Evolutionary conservation across 495 filamentous ascomycete genomes (phyloP).

Genomic region (Usnea hakonensis): DNA sequence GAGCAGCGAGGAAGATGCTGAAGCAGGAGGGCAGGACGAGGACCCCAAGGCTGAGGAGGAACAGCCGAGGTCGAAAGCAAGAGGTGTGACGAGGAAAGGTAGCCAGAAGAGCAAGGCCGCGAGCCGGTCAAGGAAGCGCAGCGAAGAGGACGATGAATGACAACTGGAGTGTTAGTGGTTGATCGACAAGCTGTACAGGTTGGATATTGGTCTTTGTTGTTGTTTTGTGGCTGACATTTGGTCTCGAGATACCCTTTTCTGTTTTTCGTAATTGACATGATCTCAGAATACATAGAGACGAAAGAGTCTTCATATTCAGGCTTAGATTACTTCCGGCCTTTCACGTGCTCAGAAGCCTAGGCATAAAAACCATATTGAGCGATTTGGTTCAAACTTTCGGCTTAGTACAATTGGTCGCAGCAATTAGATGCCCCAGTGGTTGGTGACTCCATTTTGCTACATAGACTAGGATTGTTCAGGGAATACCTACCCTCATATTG

Average conservation of each 20-base stretch:
- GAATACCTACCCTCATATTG: background rate
- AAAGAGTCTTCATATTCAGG: background rate
- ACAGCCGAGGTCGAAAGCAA: slow-evolving; percentile 12
- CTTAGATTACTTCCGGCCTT: background rate
- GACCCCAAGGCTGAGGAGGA: slow-evolving; percentile 15
- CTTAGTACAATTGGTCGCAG: slow-evolving; percentile 14
- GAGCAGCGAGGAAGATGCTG: slow-evolving; percentile 9
- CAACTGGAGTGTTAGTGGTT: background rate
- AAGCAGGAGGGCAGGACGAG: slow-evolving; percentile 19
- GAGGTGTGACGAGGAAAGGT: slow-evolving; percentile 9
- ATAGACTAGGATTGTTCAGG: background rate
- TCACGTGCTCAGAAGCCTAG: background rate
- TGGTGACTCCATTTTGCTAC: background rate
- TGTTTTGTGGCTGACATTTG: background rate
- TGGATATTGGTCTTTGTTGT: background rate
- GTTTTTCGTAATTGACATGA: background rate
- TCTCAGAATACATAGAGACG: background rate
- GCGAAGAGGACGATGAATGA: slow-evolving; percentile 21
- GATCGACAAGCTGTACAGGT: background rate
- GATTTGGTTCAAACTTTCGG: background rate
- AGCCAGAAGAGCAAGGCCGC: slow-evolving; percentile 20
- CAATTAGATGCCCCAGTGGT: slow-evolving; percentile 5
- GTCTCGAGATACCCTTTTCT: slow-evolving; percentile 11
- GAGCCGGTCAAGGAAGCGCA: slow-evolving; percentile 7
- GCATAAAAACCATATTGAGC: background rate